Percentiles rank a stretch among this genome's conserved stretches.
These are phyloP conservation scores for Mycena vulgaris DNA, from an alignment of 768 basidiomycete genomes.

Conservation along the genomic window DNA sequence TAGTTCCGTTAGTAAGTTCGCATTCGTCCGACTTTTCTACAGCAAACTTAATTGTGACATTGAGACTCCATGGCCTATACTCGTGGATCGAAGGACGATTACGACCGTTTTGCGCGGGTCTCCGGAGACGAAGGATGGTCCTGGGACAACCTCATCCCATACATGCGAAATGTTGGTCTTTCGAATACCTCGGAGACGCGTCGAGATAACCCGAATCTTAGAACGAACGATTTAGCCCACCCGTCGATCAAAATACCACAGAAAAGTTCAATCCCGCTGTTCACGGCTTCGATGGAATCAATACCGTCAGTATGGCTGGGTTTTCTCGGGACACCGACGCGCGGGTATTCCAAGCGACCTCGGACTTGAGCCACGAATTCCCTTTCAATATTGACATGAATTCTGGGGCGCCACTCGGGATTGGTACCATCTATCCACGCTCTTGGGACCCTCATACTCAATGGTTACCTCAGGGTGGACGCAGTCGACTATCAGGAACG, in stretches of 20 bases:
- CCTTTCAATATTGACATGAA: constrained; percentile 54
- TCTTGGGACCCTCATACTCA: neutral
- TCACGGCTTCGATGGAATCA: constrained; percentile 44
- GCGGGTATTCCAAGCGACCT: constrained; percentile 43
- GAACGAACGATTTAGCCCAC: constrained; percentile 37
- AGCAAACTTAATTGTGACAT: neutral
- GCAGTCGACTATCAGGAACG: constrained; percentile 30
- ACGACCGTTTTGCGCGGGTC: constrained; percentile 42
- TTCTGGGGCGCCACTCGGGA: constrained; percentile 43
- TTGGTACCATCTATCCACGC: constrained; percentile 12
- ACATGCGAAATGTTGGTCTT: constrained; percentile 40
- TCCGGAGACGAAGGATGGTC: constrained; percentile 48
- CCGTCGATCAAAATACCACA: constrained; percentile 41
- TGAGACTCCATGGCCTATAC: constrained; percentile 46
- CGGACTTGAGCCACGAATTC: constrained; percentile 42
- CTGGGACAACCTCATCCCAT: constrained; percentile 46
- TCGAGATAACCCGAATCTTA: neutral
- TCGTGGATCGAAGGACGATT: constrained; percentile 46
- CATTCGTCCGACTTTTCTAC: neutral
- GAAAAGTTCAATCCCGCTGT: constrained; percentile 46
- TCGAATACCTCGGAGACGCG: neutral
- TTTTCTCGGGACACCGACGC: constrained; percentile 36
- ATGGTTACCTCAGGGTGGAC: constrained; percentile 28
- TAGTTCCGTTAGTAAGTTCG: constrained; percentile 9
- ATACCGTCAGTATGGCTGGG: constrained; percentile 39